Evolutionary conservation across 805 yeast species (phyloP).

Genomic region (Candida morakotiae): DNA sequence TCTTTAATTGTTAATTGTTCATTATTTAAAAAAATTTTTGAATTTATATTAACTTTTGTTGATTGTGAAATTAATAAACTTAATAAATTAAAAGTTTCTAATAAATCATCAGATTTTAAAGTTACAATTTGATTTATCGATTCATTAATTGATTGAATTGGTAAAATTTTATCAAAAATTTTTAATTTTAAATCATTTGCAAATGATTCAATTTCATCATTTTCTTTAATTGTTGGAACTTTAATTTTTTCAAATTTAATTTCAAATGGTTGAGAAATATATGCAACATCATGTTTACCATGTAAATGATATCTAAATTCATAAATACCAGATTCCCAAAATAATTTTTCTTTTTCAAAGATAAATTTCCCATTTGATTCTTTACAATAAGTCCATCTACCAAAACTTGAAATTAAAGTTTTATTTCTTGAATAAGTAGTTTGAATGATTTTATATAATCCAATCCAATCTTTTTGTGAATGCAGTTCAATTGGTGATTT

Average conservation of each 20-base stretch:
- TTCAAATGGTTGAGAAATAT: slow-evolving; percentile 64
- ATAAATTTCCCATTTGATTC: slow-evolving; percentile 40
- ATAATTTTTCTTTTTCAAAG: slow-evolving; percentile 47
- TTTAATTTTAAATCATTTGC: slow-evolving; percentile 25
- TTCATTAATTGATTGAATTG: slow-evolving; percentile 18
- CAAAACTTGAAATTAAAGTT: slow-evolving; percentile 59
- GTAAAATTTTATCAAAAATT: slow-evolving; percentile 30
- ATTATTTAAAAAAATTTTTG: slow-evolving; percentile 30
- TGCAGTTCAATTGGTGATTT: slow-evolving; percentile 43
- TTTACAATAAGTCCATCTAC: slow-evolving; percentile 53
- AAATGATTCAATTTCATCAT: slow-evolving; percentile 25
- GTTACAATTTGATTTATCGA: slow-evolving; percentile 21
- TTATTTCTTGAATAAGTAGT: slow-evolving; percentile 52
- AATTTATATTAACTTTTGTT: slow-evolving; percentile 34
- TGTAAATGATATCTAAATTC: slow-evolving; percentile 70
- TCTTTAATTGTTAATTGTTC: slow-evolving; percentile 22
- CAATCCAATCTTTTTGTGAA: slow-evolving; percentile 67
- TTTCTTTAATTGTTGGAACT: slow-evolving; percentile 20
- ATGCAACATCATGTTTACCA: slow-evolving; percentile 66
- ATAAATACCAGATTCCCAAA: slow-evolving; percentile 67
- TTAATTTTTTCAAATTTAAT: slow-evolving; percentile 40
- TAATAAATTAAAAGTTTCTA: slow-evolving; percentile 25
- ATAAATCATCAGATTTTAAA: slow-evolving; percentile 22
- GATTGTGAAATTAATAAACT: slow-evolving; percentile 26
- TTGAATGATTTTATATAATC: slow-evolving; percentile 61